Conservation (phyloP, 1,139 yeast species). For the Suhomyces maxii region DNA sequence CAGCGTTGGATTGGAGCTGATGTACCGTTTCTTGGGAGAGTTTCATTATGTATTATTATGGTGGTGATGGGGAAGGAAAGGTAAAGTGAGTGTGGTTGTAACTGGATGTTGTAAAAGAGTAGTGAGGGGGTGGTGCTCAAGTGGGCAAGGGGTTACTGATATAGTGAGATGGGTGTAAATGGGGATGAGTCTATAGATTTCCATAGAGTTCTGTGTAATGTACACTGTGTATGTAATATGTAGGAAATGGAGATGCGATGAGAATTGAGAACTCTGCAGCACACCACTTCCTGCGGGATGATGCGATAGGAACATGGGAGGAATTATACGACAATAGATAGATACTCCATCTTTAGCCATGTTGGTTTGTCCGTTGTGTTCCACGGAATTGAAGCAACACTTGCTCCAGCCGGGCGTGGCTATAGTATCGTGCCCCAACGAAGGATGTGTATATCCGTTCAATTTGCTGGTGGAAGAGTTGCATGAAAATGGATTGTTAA, state of each 20-base stretch:
- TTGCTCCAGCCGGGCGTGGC: conserved; percentile 29
- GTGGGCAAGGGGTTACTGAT: too few species aligned
- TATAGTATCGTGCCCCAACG: conserved; percentile 29
- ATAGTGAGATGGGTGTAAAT: too few species aligned
- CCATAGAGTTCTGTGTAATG: too few species aligned
- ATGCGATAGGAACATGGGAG: too few species aligned
- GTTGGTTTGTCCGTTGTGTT: conserved; percentile 29
- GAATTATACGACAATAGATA: too few species aligned
- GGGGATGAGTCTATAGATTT: too few species aligned
- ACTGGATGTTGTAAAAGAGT: not conserved
- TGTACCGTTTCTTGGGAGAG: conserved; percentile 63
- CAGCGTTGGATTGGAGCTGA: conserved; percentile 67
- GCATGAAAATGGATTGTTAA: conserved; percentile 24
- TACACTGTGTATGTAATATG: too few species aligned
- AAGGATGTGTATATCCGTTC: conserved; percentile 33
- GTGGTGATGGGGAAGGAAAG: not conserved
- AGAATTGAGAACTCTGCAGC: too few species aligned
- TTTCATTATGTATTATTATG: conserved; percentile 33
- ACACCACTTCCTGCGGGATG: too few species aligned
- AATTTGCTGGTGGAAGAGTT: conserved; percentile 29
- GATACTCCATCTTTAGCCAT: too few species aligned
- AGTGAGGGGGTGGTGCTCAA: too few species aligned
- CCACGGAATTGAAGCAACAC: conserved; percentile 23
- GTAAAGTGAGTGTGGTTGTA: not conserved
- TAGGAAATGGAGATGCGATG: too few species aligned